Conservation (phyloP, 2,329 filamentous ascomycete genomes). For the Diplodia corticola region DNA sequence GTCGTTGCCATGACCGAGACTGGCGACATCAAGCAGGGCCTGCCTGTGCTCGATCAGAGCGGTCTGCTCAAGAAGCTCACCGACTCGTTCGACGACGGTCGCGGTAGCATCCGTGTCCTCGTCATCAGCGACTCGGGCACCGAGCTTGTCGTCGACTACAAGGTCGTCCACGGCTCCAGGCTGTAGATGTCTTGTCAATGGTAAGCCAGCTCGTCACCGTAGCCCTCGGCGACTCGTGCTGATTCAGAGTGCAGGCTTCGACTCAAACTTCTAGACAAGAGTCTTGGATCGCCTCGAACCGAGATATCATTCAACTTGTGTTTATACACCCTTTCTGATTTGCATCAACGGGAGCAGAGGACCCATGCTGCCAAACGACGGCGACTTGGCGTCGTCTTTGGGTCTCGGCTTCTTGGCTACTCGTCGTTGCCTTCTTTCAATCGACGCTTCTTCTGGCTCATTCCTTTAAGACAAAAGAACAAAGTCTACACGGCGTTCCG, state of each 20-base stretch:
- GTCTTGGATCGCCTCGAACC: background rate
- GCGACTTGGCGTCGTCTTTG: background rate
- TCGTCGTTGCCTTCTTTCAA: constrained; percentile 4
- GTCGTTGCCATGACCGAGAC: constrained; percentile 98
- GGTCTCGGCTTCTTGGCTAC: background rate
- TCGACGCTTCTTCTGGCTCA: constrained; percentile 7
- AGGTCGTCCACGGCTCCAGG: constrained; percentile 83
- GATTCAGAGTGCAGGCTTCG: background rate
- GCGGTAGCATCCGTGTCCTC: constrained; percentile 89
- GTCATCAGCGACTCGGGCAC: constrained; percentile 91
- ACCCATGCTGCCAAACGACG: constrained; percentile 10
- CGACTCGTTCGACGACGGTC: constrained; percentile 84
- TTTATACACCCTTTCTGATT: constrained; percentile 7
- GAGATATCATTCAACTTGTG: constrained; percentile 11
- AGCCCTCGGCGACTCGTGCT: background rate
- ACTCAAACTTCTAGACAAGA: background rate
- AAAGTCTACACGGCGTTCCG: constrained; percentile 16
- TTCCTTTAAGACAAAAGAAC: constrained; percentile 19
- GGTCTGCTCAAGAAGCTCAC: constrained; percentile 78
- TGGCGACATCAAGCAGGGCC: constrained; percentile 94
- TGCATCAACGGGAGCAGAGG: constrained; percentile 1
- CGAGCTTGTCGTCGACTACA: constrained; percentile 98
- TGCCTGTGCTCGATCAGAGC: constrained; percentile 94
- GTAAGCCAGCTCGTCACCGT: constrained; percentile 23
- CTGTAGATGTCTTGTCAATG: constrained; percentile 49